phyloP scores from a whole-genome alignment of 2,329 filamentous ascomycete species.

The Zarea fungicola region DNA sequence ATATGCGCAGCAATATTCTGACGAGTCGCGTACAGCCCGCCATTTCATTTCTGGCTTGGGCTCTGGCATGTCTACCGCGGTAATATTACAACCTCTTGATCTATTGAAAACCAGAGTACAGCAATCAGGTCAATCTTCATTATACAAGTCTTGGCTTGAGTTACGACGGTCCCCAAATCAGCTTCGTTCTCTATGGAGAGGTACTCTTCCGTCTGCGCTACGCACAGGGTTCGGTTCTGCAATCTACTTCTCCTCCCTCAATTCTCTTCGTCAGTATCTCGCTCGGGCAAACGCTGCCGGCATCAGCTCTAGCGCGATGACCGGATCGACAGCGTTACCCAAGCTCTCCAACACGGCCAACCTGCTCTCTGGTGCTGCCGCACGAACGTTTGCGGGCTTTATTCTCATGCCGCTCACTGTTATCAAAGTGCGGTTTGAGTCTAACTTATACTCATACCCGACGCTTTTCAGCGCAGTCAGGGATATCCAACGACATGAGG shows the following conservation, averaged over 20 bases:
- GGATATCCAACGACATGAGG: conserved; percentile 70
- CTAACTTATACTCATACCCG: conserved; percentile 75
- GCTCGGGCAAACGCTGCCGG: conserved; percentile 15
- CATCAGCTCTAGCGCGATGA: conserved; percentile 19
- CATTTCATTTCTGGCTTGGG: conserved; percentile 86
- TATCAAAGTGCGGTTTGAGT: conserved; percentile 95
- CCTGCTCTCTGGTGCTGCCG: conserved; percentile 75
- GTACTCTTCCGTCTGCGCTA: conserved; percentile 85
- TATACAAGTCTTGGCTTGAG: conserved; percentile 36
- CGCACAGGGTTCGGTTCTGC: conserved; percentile 90
- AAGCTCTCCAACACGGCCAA: conserved; percentile 82
- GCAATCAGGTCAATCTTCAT: conserved; percentile 68
- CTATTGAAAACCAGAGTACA: conserved; percentile 95
- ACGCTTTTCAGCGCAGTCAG: conserved; percentile 66
- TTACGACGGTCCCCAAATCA: conserved; percentile 53
- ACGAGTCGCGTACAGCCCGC: conserved; percentile 48
- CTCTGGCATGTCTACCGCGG: conserved; percentile 81
- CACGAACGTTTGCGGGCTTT: conserved; percentile 81
- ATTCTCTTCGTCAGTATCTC: conserved; percentile 65
- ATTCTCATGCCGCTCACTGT: conserved; percentile 94
- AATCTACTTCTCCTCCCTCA: conserved; percentile 88
- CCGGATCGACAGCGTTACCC: conserved; percentile 66
- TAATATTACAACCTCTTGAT: conserved; percentile 90
- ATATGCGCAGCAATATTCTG: neutral
- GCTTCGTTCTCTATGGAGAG: conserved; percentile 79